phyloP scores from a whole-genome alignment of 768 basidiomycete species.

The Mrakia gelida region DNA sequence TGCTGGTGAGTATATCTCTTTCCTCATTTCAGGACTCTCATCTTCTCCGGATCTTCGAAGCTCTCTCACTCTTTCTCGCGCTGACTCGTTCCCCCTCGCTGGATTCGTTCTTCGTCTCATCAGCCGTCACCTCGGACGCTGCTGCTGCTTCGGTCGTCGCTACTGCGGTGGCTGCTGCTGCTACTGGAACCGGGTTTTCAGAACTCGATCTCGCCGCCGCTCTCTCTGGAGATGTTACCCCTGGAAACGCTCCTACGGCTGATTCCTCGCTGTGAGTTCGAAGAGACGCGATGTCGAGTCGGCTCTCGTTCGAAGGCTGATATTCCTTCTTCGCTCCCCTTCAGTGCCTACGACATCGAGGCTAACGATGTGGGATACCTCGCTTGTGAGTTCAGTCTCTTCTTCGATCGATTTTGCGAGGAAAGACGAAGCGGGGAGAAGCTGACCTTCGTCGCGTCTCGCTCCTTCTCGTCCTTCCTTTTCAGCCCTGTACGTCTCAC shows the following conservation, averaged over 20 bases:
- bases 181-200: not conserved
- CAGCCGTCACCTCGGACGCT: not conserved
- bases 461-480: too few species aligned
- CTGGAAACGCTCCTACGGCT: not conserved
- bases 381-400: slow-evolving; percentile 23
- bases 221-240: not conserved
- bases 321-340: slow-evolving; percentile 33
- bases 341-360: slow-evolving; percentile 68
- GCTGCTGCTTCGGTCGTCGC: not conserved
- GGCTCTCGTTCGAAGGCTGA: not conserved
- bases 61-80: not conserved
- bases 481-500: not conserved
- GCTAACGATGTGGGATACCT: slow-evolving; percentile 44
- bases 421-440: too few species aligned
- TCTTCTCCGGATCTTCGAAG: not conserved
- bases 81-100: not conserved
- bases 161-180: not conserved
- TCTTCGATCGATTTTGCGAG: slow-evolving; percentile 37
- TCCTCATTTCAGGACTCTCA: too few species aligned
- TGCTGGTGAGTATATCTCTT: not conserved
- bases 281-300: not conserved
- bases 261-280: not conserved
- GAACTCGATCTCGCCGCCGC: not conserved
- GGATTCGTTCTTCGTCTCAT: not conserved
- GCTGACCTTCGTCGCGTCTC: not conserved